Base-by-base conservation (phyloP, 768 basidiomycete genomes). In the Kwoniella sp. region DNA sequence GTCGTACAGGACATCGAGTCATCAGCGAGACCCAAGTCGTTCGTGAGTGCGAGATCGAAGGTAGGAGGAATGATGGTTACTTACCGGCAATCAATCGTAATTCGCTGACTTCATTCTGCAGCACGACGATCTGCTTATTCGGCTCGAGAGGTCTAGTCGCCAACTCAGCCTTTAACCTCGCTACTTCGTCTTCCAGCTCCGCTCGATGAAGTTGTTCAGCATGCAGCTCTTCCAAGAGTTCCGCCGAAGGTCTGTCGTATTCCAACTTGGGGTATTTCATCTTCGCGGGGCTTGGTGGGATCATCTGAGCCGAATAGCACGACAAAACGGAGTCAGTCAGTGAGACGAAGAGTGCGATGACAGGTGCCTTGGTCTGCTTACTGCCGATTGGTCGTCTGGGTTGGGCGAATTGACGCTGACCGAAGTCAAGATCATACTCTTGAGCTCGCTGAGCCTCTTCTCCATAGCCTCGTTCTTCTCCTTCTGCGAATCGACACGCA, bases 201-300 rank as follows among this genome's bases (percentile, higher is more conserved):
- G 92, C 89, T 36, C 95, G 80, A 67, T 92, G 86, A 21, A 87
- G 84, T 26, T 89, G 85, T 0, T 91, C 87, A 0, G 87, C 83
- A 19, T 94, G 86, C 19, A 95, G 85, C 65, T 93, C 90, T 83
- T 94, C 90, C 82, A 93, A 91, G 0, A 95, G 83, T 88, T 92
- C 88, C 67, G 91, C 91, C 1, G 90, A 89, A 0, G 90, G 86
- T 86, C 90, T 87, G 74, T 92, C 90, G 70, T 92, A 94, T 77
- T 74, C 63, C 26, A 77, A 53, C 55, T 69, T 70, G 5, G 72
- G 68, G 40, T 76, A 73, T 37, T 94, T 90, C 30, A 96, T 82
- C 82, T 94, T 95, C 58, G 85, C 85, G 0, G 93, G 93, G 79
- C 91, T 93, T 6, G 83, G 89, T 19, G 90, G 83, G 25, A 89